Conservation (phyloP, 352 stramenopile species). For the Globisporangium polare region DNA sequence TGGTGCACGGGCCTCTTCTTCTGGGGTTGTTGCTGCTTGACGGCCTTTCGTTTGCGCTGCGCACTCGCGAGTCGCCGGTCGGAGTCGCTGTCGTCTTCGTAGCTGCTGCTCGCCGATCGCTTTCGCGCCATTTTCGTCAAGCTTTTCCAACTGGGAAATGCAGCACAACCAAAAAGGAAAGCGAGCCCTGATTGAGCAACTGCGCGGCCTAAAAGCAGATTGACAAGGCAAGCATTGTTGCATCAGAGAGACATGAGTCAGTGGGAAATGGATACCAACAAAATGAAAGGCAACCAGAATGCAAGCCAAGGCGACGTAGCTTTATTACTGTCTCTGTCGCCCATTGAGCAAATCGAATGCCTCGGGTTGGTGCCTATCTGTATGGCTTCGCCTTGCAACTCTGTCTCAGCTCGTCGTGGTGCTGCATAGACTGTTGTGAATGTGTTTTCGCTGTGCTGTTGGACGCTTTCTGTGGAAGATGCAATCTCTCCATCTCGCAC, state of each 20-base stretch:
- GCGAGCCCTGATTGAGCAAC: not conserved
- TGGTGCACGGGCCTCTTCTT: not conserved
- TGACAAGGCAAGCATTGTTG: not conserved
- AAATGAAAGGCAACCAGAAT: not conserved
- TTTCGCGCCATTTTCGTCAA: conserved; percentile 49
- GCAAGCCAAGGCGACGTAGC: not conserved
- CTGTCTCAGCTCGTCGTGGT: not conserved
- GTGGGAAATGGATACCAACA: not conserved
- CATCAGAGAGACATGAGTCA: conserved; percentile 4
- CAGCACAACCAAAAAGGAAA: not conserved
- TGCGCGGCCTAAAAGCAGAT: not conserved
- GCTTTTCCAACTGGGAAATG: not conserved
- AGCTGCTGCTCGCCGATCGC: conserved; percentile 22
- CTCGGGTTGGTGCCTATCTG: not conserved
- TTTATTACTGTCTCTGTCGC: not conserved
- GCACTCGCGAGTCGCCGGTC: conserved; percentile 2
- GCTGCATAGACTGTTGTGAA: not conserved
- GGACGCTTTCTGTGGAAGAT: not conserved
- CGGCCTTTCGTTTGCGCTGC: conserved; percentile 1
- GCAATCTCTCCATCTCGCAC: not conserved
- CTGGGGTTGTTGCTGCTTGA: not conserved
- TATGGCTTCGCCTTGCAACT: not conserved
- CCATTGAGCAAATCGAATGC: not conserved
- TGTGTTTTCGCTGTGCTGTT: not conserved
- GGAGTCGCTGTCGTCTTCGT: conserved; percentile 18